Base-by-base conservation (phyloP, 495 filamentous ascomycete genomes). In the Xylaria bambusicola region DNA sequence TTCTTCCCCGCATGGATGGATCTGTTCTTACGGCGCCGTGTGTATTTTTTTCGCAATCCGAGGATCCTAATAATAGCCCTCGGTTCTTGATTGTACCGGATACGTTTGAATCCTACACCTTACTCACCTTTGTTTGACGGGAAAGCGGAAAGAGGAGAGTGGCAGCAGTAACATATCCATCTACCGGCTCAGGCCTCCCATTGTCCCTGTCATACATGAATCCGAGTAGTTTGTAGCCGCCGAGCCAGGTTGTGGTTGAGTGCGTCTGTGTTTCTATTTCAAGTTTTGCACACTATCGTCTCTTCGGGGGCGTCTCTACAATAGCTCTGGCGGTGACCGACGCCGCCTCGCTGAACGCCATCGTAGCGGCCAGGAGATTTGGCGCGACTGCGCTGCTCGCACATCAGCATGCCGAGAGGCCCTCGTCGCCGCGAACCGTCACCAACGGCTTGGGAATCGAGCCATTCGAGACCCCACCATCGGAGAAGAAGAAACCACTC, bases 291-390 rank as follows among this genome's bases (percentile, higher is more conserved):
- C 17, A 4, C 20, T 35, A 23, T 35, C 17, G 38, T 61, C 41
- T 54, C 56, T 44, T 53, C 50, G 55, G 56, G 41, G 62, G 50
- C 56, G 60, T 46, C 55, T 57, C 46, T 17, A 60, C 58, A 49
- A 60, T 59, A 64, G 65, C 62, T 56, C 66, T 75, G 69, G 67
- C 73, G 68, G 66, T 66, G 55, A 69, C 64, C 67, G 60, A 64
- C 61, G 52, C 65, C 59, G 61, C 60, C 49, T 38, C 58, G 31
- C 58, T 58, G 51, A 70, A 63, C 52, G 52, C 58, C 42, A 59
- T 71, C 62, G 68, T 71, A 68, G 61, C 65, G 62, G 72, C 67
- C 63, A 70, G 68, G 61, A 67, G 61, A 59, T 53, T 61, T 36
- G 69, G 71, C 61, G 63, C 67, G 45, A 52, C 51, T 56, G 58